Evolutionary conservation across 169 alveolate species (phyloP), one percentile per base, ranked within the genome.

Genomic region (Besnoitia besnoiti): DNA sequence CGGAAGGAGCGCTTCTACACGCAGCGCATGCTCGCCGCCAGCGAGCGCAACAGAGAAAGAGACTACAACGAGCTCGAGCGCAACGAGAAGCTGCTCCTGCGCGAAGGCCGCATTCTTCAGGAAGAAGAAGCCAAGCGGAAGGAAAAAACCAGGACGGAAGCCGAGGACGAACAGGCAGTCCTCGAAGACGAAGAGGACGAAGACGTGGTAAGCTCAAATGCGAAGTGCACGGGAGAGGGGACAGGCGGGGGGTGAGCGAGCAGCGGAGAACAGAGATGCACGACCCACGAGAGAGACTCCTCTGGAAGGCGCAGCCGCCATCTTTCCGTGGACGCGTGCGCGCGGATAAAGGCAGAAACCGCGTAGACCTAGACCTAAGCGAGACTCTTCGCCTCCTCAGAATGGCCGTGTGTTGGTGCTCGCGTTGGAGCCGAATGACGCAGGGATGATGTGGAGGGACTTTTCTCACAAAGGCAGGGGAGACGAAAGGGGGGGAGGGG

Each of bases 1-100:
- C 39, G 96, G 42, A 88, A 93, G 85, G 95, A 47, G 39, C 75
- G 93, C 10, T 90, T 90, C 85, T 67, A 90, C 91, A 79, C 33
- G 91, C 91, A 51, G 33, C 79, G 94, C 8, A 88, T 50, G 91
- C 93, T 89, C 59, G 93, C 92, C 30, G 51, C 46, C 10, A 30
- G 10, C 89, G 76, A 51, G 85, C n/a, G 59, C 33, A 30, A n/a
- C 37, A 73, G 40, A 27, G 85, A 87, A 73, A 37, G 30, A 19
- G 49, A 24, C 50, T 39, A 42, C 49, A 87, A 42, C 51, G 82
- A 50, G 67, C 61, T 87, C 47, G 47, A 87, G 85, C 42, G 42
- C 49, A 62, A 61, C 85, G 44, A 61, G 67, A 37, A 61, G 40
- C 82, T 85, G 39, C 91, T 85, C 44, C 30, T 40, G 59, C 85